phyloP scores from a whole-genome alignment of 202 grass and related monocot species.

The Zoysia matrella region DNA sequence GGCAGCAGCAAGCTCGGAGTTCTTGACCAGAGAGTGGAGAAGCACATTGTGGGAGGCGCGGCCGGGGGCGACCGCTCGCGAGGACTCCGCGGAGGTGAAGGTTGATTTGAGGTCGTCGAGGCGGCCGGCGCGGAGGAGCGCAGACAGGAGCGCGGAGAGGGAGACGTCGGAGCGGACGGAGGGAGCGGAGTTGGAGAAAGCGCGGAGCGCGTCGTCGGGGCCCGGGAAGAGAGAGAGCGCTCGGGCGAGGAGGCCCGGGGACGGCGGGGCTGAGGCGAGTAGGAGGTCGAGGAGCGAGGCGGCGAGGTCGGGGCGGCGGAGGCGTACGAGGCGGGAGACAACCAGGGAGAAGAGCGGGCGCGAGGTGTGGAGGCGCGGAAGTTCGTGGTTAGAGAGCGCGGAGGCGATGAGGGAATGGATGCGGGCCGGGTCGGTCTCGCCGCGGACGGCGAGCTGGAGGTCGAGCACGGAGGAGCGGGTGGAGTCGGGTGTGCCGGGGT shows the following conservation, averaged over 20 bases:
- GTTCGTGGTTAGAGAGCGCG: slow-evolving; percentile 45
- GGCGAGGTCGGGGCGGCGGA: slow-evolving; percentile 75
- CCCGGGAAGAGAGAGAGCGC: slow-evolving; percentile 72
- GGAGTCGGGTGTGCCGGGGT: slow-evolving; percentile 16
- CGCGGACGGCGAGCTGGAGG: slow-evolving; percentile 62
- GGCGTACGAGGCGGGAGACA: slow-evolving; percentile 57
- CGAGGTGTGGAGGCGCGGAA: slow-evolving; percentile 61
- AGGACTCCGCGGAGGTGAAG: slow-evolving; percentile 51
- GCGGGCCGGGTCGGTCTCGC: slow-evolving; percentile 61
- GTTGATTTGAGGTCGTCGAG: slow-evolving; percentile 64
- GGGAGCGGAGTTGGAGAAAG: slow-evolving; percentile 47
- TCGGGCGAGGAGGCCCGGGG: slow-evolving; percentile 69
- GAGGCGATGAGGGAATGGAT: slow-evolving; percentile 73
- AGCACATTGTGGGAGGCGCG: slow-evolving; percentile 75
- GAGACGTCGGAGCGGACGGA: slow-evolving; percentile 62
- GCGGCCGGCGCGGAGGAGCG: slow-evolving; percentile 58
- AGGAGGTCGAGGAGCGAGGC: slow-evolving; percentile 57
- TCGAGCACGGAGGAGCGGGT: slow-evolving; percentile 42
- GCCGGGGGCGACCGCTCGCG: slow-evolving; percentile 52
- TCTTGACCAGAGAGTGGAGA: slow-evolving; percentile 61
- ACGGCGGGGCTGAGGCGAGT: slow-evolving; percentile 57
- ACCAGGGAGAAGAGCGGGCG: slow-evolving; percentile 71
- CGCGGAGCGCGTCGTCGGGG: slow-evolving; percentile 54
- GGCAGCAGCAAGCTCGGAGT: slow-evolving; percentile 57
- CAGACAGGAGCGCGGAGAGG: slow-evolving; percentile 67